Evolutionary conservation across 2,329 filamentous ascomycete species (phyloP), one percentile per base, ranked within the genome.

Genomic region (Aspergillus melleus): DNA sequence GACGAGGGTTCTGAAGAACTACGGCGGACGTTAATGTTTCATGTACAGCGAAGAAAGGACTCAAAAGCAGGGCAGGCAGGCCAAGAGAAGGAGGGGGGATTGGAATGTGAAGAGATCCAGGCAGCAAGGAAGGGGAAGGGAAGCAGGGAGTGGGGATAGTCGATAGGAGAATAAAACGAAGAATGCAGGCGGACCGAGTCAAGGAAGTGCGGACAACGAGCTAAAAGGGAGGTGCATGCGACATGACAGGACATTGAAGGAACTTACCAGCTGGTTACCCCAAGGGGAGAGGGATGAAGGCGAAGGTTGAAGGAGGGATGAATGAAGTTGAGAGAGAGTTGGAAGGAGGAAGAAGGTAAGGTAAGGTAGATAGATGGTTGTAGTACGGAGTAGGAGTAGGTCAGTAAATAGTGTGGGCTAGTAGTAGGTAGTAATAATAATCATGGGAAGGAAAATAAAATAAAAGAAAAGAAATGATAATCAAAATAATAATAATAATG

Each of bases 91-190:
- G 32, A 46, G 54, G 50, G 53, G 52, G 55, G 56, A 47, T 61
- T 47, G 56, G 61, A 62, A 61, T 58, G 59, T 60, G 49, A 50
- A 54, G 36, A 47, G 60, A 52, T 50, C 29, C 57, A 58, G 49
- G 54, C 56, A 55, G 32, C 19, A 61, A 58, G 54, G 53, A 54
- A 56, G 53, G 56, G 49, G 52, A 56, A 24, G 32, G 29, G 52
- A 59, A 58, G 55, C 46, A 64, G 60, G 58, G 60, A 64, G 58
- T 54, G 56, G 54, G 49, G 57, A 55, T 36, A 49, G 26, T 44
- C 30, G 55, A 61, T 63, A 61, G 59, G 55, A 62, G 57, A 60
- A 65, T 63, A 63, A 61, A 59, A 57, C 20, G n/a, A 61, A 61
- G 60, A 63, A 64, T 61, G 62, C 54, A 63, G 61, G 54, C 47